Evolutionary conservation across 257 asterid species (phyloP).

Genomic region (Perilla frutescens): DNA sequence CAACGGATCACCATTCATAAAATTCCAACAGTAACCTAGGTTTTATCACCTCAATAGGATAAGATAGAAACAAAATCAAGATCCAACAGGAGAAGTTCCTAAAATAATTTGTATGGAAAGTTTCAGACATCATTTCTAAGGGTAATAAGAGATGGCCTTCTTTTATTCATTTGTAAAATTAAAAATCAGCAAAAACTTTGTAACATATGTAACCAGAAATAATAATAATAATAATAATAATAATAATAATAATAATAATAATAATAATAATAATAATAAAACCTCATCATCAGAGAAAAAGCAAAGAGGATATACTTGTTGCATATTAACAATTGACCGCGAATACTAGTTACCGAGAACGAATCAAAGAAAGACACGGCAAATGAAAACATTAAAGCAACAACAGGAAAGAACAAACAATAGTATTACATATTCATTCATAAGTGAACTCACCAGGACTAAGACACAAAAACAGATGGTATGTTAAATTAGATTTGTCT

Average conservation of each 20-base stretch:
- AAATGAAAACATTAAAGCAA: background rate
- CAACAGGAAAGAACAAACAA: background rate
- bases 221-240: no score
- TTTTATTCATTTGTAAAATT: background rate
- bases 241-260: no score
- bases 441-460: constrained; percentile 56
- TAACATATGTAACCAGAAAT: background rate
- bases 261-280: no score
- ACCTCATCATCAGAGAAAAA: no score
- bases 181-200: background rate
- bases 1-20: constrained; percentile 18
- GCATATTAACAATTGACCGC: background rate
- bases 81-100: background rate
- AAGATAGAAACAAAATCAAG: constrained; percentile 15
- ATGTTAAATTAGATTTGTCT: constrained; percentile 62
- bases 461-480: constrained; percentile 65
- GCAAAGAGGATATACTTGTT: background rate
- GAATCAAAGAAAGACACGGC: background rate
- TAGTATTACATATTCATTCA: constrained; percentile 6
- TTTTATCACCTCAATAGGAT: background rate
- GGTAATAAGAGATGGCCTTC: background rate
- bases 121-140: background rate
- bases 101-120: background rate
- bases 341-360: background rate
- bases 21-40: constrained; percentile 2